A percentile compares a stretch with the other conserved stretches of the same genome.
These are phyloP conservation scores for Pascua sp. DNA, from an alignment of 1,284 basidiomycete species.

Conservation along the genomic window DNA sequence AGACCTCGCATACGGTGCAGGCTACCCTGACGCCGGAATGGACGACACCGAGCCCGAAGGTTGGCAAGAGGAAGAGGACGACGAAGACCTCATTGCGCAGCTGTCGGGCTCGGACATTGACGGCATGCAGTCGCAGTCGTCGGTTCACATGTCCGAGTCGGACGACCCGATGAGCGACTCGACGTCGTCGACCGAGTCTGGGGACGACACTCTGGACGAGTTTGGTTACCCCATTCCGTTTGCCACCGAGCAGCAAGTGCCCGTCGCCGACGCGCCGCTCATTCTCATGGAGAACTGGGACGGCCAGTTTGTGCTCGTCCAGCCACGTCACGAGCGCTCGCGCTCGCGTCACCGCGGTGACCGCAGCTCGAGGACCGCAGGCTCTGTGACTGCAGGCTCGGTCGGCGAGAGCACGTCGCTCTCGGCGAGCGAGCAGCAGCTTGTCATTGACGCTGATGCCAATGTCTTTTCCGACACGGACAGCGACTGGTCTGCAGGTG, in stretches of 20 bases:
- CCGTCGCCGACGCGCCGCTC: conserved; percentile 23
- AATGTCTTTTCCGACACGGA: conserved; percentile 22
- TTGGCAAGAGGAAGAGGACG: conserved; percentile 32
- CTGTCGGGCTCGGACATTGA: conserved; percentile 44
- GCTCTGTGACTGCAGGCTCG: conserved; percentile 28
- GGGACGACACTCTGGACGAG: conserved; percentile 40
- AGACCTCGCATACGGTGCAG: conserved; percentile 44
- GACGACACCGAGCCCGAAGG: conserved; percentile 28
- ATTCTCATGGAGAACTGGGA: conserved; percentile 50
- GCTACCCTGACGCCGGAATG: conserved; percentile 26
- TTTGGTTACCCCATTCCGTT: conserved; percentile 41
- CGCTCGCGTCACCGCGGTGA: conserved; percentile 20
- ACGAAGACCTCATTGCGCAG: conserved; percentile 39
- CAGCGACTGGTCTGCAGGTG: conserved; percentile 34
- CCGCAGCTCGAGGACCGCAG: conserved; percentile 7
- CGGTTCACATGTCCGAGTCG: conserved; percentile 31
- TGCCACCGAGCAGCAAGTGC: conserved; percentile 11
- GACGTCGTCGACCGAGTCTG: conserved; percentile 26
- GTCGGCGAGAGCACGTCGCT: conserved; percentile 34
- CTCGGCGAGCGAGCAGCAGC: conserved; percentile 33
- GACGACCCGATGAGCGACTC: conserved; percentile 33
- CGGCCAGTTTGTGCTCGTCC: conserved; percentile 44
- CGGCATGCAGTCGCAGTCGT: conserved; percentile 39
- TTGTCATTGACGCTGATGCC: conserved; percentile 44
- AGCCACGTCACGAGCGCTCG: conserved; percentile 33